Base-by-base conservation (phyloP, 2,329 filamentous ascomycete species). In the Basipetospora chlamydospora region DNA sequence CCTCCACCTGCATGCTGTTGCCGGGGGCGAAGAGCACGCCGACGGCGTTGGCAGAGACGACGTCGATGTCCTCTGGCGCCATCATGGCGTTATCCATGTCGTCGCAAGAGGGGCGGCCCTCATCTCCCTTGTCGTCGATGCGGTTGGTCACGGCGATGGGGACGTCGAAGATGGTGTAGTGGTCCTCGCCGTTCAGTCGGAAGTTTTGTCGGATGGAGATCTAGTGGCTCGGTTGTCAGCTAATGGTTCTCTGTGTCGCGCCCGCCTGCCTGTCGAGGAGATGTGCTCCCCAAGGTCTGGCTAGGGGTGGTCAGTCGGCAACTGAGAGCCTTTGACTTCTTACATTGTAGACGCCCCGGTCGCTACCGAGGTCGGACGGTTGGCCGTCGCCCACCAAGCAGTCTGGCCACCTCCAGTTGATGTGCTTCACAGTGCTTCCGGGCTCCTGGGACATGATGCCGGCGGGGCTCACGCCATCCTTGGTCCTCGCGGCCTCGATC, bases 141-240 rank as follows among this genome's bases (percentile, higher is more conserved):
- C 58, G 61, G 51, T 83, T 83, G 5, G 76, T 79, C 26, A 82
- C 68, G 3, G 66, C 64, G 44, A 83, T 77, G 13, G 78, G 78
- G 10, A 82, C 56, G 44, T 83, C 74, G 46, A 81, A 81, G 37
- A 83, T 69, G 7, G 77, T 81, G 52, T 82, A 82, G 46, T 72
- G 65, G 32, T 78, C 63, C 2, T 64, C 62, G 10, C 62, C 66
- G 48, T 82, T 80, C 38, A 80, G 61, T 10, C 73, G 66, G 51
- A 80, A 83, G 46, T 67, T 76, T 47, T 83, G 77, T 38, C 77
- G 75, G 46, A 83, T 79, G 5, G 76, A 80, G 47, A 83, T 75
- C 67, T 73, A 37, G 13, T 16, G 26, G 21, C n/a, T 15, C 20
- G 23, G 16, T 9, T 10, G 17, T 35, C n/a, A n/a, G n/a, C n/a